phyloP scores from a whole-genome alignment of 257 asterid species.

The Penstemon davidsonii region DNA sequence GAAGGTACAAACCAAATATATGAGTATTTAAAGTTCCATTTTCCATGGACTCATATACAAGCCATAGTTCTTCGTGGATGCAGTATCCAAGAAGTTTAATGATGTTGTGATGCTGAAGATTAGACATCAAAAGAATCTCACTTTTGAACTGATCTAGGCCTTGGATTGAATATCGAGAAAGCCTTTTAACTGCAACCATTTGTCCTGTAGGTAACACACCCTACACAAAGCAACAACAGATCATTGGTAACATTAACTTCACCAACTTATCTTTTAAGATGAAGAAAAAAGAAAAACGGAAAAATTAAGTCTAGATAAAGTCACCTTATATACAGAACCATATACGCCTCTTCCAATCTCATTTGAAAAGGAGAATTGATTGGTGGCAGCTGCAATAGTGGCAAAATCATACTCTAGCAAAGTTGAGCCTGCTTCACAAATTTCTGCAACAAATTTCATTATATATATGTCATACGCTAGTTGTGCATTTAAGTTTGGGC shows the following conservation, averaged over 20 bases:
- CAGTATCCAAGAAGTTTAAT: constrained; percentile 33
- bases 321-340: not conserved
- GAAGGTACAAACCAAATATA: not conserved
- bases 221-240: constrained; percentile 4
- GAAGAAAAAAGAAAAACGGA: not conserved
- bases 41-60: constrained; percentile 31
- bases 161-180: not conserved
- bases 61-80: constrained; percentile 14
- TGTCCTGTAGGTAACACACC: constrained; percentile 26
- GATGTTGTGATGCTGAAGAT: constrained; percentile 28
- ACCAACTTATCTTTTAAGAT: no score
- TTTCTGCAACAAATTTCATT: constrained; percentile 27
- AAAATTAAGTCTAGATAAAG: not conserved
- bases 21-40: constrained; percentile 11
- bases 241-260: not conserved
- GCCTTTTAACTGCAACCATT: constrained; percentile 23
- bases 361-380: not conserved
- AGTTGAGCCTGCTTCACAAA: constrained; percentile 10
- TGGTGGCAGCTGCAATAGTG: constrained; percentile 18
- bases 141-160: not conserved
- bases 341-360: constrained; percentile 4
- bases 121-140: constrained; percentile 21
- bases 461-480: not conserved
- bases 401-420: constrained; percentile 8
- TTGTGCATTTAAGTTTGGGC: not conserved